phyloP scores from a whole-genome alignment of 2,329 filamentous ascomycete species.

The Bimuria novae-zelandiae region DNA sequence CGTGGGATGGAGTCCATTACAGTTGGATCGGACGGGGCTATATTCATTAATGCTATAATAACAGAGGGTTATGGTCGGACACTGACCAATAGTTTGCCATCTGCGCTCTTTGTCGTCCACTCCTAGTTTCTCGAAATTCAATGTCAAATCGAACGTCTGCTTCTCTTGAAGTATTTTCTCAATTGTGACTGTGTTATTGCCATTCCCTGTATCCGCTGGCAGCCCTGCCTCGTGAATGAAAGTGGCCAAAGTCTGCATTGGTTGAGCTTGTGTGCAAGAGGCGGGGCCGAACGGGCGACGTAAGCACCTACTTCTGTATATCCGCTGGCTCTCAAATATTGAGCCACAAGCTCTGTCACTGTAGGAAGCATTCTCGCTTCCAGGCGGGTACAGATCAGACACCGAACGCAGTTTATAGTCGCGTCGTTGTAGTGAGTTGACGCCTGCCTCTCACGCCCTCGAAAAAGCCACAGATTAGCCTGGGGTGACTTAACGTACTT shows the following conservation, averaged over 20 bases:
- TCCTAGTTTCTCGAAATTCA: slow-evolving; percentile 61
- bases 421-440: too few species aligned
- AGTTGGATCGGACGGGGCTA: slow-evolving; percentile 53
- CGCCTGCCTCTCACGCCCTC: too few species aligned
- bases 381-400: neutral
- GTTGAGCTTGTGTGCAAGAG: neutral
- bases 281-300: slow-evolving; percentile 7
- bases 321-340: slow-evolving; percentile 47
- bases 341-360: slow-evolving; percentile 49
- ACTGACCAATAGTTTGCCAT: slow-evolving; percentile 56
- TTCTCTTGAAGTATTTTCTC: slow-evolving; percentile 66
- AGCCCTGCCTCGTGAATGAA: slow-evolving; percentile 63
- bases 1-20: slow-evolving; percentile 51
- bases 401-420: too few species aligned
- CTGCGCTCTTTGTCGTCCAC: slow-evolving; percentile 47
- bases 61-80: neutral
- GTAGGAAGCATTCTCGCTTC: slow-evolving; percentile 38
- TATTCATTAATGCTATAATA: slow-evolving; percentile 8
- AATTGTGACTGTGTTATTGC: slow-evolving; percentile 57
- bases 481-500: too few species aligned
- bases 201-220: slow-evolving; percentile 53
- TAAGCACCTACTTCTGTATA: slow-evolving; percentile 48
- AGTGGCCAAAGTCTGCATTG: slow-evolving; percentile 57
- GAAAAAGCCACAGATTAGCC: too few species aligned
- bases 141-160: slow-evolving; percentile 59